Conservation (phyloP, 2,329 filamentous ascomycete species). For the Penicillium sp. region DNA sequence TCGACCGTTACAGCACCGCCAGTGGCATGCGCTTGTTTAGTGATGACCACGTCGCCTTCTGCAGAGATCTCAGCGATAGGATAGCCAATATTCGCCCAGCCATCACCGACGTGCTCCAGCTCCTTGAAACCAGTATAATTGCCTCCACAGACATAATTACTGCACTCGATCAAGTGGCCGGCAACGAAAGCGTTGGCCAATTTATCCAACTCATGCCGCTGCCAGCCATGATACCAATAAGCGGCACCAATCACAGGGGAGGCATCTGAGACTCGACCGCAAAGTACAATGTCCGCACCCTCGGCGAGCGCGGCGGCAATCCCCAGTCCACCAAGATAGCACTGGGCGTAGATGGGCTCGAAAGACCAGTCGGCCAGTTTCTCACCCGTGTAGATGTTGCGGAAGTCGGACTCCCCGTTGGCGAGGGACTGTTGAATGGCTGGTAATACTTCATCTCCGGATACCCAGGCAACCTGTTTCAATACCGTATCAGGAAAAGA, state of each 20-base stretch:
- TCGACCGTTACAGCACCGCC: constrained; percentile 51
- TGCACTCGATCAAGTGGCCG: constrained; percentile 45
- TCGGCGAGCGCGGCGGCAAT: constrained; percentile 43
- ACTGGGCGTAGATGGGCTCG: constrained; percentile 32
- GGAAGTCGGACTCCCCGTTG: constrained; percentile 37
- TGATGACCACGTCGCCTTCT: constrained; percentile 46
- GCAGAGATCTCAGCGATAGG: constrained; percentile 50
- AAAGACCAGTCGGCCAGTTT: constrained; percentile 39
- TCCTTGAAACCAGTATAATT: constrained; percentile 49
- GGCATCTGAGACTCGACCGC: constrained; percentile 49
- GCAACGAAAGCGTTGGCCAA: constrained; percentile 45
- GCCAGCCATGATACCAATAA: constrained; percentile 49
- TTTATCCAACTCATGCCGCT: constrained; percentile 38
- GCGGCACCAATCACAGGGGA: constrained; percentile 48
- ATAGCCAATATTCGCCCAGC: constrained; percentile 51
- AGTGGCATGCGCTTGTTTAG: constrained; percentile 42
- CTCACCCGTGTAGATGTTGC: constrained; percentile 43
- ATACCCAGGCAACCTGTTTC: constrained; percentile 48
- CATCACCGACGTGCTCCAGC: constrained; percentile 31
- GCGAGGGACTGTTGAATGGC: constrained; percentile 35
- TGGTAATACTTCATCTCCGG: constrained; percentile 49
- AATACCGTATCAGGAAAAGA: background rate
- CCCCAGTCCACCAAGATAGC: constrained; percentile 45
- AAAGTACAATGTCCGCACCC: constrained; percentile 50
- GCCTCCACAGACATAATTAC: constrained; percentile 47